Base-by-base conservation (phyloP, 139 green algal genomes). In the Gonium pectorale region DNA sequence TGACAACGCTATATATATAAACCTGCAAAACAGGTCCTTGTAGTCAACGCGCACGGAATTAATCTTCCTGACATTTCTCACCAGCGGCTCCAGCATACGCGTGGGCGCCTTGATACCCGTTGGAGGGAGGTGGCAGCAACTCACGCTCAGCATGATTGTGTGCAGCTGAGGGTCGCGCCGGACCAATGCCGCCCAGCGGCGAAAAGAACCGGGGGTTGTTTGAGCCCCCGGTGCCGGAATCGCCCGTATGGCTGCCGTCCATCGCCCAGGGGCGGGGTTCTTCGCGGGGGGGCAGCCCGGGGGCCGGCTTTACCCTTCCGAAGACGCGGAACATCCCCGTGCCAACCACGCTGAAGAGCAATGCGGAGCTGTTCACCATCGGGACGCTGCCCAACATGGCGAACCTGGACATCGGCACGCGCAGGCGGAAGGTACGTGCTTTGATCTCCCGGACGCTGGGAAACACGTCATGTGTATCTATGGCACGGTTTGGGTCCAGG, bases 141-240 rank as follows among this genome's bases (percentile, higher is more conserved):
- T n/a, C n/a, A n/a, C n/a, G n/a, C n/a, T n/a, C n/a, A n/a, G n/a
- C n/a, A n/a, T n/a, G n/a, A n/a, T n/a, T n/a, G n/a, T n/a, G n/a
- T n/a, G n/a, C n/a, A n/a, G n/a, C n/a, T n/a, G n/a, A n/a, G n/a
- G n/a, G n/a, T n/a, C n/a, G n/a, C n/a, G n/a, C n/a, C n/a, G n/a
- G n/a, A n/a, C n/a, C n/a, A n/a, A n/a, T n/a, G n/a, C n/a, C n/a
- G 81, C 62, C 81, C 67, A 38, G 38, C 6, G 51, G 72, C 59
- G 43, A 87, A 27, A 75, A 75, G 72, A 49, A 33, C 60, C 75
- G 73, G 73, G 81, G 80, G 31, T n/a, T 26, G 49, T 43, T 81
- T 51, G 87, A 91, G n/a, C 78, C 75, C 11, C 87, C 87, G 3
- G 60, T 72, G 24, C 74, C 87, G 37, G 87, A 91, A 46, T 85